phyloP scores from a whole-genome alignment of 2,329 filamentous ascomycete genomes.

The Pseudocercospora cruenta region DNA sequence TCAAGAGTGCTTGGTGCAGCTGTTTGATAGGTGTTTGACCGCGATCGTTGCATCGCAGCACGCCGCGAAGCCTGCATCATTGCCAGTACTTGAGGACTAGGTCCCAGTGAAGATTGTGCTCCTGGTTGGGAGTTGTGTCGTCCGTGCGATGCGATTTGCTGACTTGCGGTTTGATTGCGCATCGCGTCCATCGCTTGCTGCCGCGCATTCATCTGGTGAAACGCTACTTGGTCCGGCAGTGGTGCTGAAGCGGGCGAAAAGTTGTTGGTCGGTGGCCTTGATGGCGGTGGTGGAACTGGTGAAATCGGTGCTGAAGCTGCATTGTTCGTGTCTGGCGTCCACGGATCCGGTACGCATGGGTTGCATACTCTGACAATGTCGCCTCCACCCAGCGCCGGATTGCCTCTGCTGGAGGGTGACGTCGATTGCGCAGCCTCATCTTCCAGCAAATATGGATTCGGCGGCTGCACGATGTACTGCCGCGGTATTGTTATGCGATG shows the following conservation, averaged over 20 bases:
- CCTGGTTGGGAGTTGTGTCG: background rate
- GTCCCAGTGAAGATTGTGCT: background rate
- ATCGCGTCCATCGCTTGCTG: background rate
- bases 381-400: conserved; percentile 63
- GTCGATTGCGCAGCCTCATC: conserved; percentile 12
- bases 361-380: conserved; percentile 73
- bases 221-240: background rate
- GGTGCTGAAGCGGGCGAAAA: background rate
- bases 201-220: background rate
- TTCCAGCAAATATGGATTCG: conserved; percentile 39
- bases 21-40: background rate
- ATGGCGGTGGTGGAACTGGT: conserved; percentile 4
- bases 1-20: background rate
- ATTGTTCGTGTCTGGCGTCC: conserved; percentile 30
- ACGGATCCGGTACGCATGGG: conserved; percentile 70
- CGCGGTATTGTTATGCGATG: conserved; percentile 93
- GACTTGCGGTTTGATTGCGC: background rate
- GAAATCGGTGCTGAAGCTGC: conserved; percentile 8
- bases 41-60: background rate
- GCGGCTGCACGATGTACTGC: conserved; percentile 86
- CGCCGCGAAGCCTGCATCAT: background rate
- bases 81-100: too few relatives aligned
- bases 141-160: background rate
- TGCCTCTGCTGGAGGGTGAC: conserved; percentile 36
- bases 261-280: background rate